A percentile compares a stretch with the other conserved stretches of the same genome.
Conservation (phyloP, 2,329 filamentous ascomycete genomes). For the Basipetospora sp. region DNA sequence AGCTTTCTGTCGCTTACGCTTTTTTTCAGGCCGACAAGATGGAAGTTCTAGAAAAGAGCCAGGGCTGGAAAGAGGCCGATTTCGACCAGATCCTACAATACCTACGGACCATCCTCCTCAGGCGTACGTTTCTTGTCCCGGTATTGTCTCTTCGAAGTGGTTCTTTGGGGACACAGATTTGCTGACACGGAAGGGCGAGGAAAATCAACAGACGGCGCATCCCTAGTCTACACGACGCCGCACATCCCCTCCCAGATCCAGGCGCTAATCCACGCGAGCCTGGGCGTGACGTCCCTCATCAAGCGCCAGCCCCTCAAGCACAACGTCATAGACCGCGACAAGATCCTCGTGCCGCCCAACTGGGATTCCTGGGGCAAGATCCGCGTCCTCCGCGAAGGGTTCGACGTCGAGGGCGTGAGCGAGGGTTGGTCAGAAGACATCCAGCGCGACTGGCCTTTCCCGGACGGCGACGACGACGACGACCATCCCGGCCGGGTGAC, state of each 20-base stretch:
- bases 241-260: constrained; percentile 64
- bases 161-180: no score
- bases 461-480: constrained; percentile 12
- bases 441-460: constrained; percentile 36
- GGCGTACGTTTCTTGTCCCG: constrained; percentile 61
- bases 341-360: constrained; percentile 85
- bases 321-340: constrained; percentile 85
- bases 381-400: constrained; percentile 74
- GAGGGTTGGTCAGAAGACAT: constrained; percentile 77
- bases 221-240: constrained; percentile 71
- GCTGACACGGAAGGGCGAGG: no score
- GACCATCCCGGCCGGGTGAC: constrained; percentile 1
- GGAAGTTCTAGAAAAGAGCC: constrained; percentile 74
- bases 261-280: constrained; percentile 66
- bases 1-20: no score
- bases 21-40: constrained; percentile 61
- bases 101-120: constrained; percentile 73
- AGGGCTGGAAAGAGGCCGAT: constrained; percentile 87
- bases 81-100: constrained; percentile 95
- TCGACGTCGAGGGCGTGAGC: constrained; percentile 78
- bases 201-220: constrained; percentile 54
- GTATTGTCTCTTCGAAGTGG: no score
- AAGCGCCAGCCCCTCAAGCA: constrained; percentile 68
- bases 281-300: constrained; percentile 72
- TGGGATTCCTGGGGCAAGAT: constrained; percentile 99